Evolutionary conservation across 331 rosid genomes (phyloP).

Genomic region (Dryas integrifolia): DNA sequence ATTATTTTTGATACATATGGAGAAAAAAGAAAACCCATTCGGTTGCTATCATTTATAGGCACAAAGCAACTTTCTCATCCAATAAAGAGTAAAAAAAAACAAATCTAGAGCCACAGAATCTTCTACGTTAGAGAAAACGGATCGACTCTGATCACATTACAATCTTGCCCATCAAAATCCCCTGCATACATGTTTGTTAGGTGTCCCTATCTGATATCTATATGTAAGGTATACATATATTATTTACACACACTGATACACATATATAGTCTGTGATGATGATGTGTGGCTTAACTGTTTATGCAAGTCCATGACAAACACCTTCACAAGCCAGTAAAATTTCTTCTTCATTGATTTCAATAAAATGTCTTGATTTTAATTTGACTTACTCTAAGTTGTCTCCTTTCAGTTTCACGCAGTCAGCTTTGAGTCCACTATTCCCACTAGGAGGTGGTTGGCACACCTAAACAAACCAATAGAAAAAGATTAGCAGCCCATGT

Average conservation of each 20-base stretch:
- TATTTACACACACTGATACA: too few relatives aligned
- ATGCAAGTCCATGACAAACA: too few relatives aligned
- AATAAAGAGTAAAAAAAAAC: not conserved
- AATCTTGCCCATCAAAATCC: not conserved
- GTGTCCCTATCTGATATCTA: constrained; percentile 5
- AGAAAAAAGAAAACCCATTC: not conserved
- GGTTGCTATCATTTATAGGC: not conserved
- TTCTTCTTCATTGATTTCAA: too few relatives aligned
- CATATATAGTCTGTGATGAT: too few relatives aligned
- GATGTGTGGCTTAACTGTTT: too few relatives aligned
- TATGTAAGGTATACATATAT: too few relatives aligned
- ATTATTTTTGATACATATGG: not conserved
- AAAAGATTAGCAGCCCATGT: not conserved
- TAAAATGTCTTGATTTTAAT: not conserved
- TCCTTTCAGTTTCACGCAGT: constrained; percentile 15
- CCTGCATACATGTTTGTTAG: not conserved
- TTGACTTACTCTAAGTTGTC: constrained; percentile 2
- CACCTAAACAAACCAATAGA: not conserved
- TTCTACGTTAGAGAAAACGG: not conserved
- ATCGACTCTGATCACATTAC: not conserved
- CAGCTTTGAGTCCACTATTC: constrained; percentile 20
- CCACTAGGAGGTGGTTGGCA: constrained; percentile 24
- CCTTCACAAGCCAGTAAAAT: too few relatives aligned
- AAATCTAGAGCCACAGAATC: not conserved
- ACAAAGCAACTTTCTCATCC: constrained; percentile 7